phyloP scores from a whole-genome alignment of 2,329 filamentous ascomycete genomes.

The Aspergillus chevalieri region DNA sequence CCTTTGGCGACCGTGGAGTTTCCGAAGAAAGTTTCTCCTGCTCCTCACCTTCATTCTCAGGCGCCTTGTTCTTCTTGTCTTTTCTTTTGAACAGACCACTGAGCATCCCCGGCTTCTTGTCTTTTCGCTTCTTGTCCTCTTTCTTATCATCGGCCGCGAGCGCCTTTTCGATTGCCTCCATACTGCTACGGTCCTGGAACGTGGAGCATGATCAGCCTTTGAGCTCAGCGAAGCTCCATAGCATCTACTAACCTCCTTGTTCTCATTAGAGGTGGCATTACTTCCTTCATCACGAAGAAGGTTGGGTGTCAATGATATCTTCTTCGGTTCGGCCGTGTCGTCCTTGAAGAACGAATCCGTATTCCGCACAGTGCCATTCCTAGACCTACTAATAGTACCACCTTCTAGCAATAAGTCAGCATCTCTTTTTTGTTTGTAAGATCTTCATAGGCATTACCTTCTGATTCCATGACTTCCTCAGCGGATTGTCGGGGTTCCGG shows the following conservation, averaged over 20 bases:
- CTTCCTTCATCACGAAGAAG: slow-evolving; percentile 70
- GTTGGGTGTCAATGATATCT: slow-evolving; percentile 93
- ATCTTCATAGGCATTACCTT: slow-evolving; percentile 25
- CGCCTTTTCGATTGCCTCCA: slow-evolving; percentile 71
- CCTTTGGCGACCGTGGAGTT: slow-evolving; percentile 41
- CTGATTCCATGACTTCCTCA: slow-evolving; percentile 59
- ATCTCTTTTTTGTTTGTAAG: background rate
- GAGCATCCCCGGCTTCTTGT: slow-evolving; percentile 66
- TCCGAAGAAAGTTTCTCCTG: slow-evolving; percentile 59
- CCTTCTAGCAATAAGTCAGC: slow-evolving; percentile 20
- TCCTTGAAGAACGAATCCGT: slow-evolving; percentile 98
- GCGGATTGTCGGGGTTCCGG: slow-evolving; percentile 47
- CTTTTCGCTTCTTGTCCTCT: slow-evolving; percentile 70
- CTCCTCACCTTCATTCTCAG: slow-evolving; percentile 43
- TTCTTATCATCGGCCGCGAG: slow-evolving; percentile 60
- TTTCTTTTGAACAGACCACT: slow-evolving; percentile 64
- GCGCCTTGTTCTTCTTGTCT: slow-evolving; percentile 52
- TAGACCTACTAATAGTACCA: slow-evolving; percentile 50
- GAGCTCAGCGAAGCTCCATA: background rate
- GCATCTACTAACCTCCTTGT: slow-evolving; percentile 32
- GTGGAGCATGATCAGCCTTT: slow-evolving; percentile 17
- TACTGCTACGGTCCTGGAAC: slow-evolving; percentile 56
- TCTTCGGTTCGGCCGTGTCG: slow-evolving; percentile 89
- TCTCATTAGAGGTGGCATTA: slow-evolving; percentile 18
- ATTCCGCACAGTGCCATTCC: slow-evolving; percentile 81